Conservation (phyloP, 2,329 filamentous ascomycete species). For the Fusarium illudens region DNA sequence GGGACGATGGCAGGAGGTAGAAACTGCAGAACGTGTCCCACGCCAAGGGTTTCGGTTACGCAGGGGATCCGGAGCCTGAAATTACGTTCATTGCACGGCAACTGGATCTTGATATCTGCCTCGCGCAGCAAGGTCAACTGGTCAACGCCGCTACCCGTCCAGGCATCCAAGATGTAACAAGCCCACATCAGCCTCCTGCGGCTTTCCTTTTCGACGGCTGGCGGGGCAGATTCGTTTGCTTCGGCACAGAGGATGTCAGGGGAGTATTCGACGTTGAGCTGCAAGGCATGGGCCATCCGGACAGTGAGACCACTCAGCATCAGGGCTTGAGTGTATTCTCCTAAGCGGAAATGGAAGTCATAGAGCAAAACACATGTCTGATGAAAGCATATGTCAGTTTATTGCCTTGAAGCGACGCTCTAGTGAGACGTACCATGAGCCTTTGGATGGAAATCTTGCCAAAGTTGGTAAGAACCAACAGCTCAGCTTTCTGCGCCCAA, state of each 20-base stretch:
- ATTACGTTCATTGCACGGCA: conserved; percentile 52
- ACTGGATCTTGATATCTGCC: conserved; percentile 53
- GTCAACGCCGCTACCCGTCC: conserved; percentile 51
- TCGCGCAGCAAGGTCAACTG: conserved; percentile 51
- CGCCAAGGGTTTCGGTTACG: conserved; percentile 52
- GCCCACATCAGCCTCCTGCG: conserved; percentile 54
- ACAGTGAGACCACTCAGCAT: conserved; percentile 54
- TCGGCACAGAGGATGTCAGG: conserved; percentile 51
- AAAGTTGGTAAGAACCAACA: conserved; percentile 49
- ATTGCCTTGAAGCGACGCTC: background rate
- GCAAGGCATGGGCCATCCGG: conserved; percentile 53
- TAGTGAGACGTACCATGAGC: conserved; percentile 46
- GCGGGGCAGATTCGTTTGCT: conserved; percentile 42
- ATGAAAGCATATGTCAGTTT: background rate
- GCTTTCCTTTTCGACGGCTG: conserved; percentile 50
- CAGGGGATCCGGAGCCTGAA: conserved; percentile 53
- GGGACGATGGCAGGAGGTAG: conserved; percentile 51
- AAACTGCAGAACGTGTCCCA: conserved; percentile 52
- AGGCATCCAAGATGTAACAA: conserved; percentile 53
- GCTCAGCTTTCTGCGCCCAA: conserved; percentile 51
- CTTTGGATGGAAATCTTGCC: conserved; percentile 51
- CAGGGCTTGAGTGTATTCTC: conserved; percentile 51
- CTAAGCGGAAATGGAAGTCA: conserved; percentile 52
- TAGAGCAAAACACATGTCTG: conserved; percentile 51
- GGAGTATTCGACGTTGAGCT: conserved; percentile 50